These are phyloP conservation scores for Phytopythium ostracodes DNA, from an alignment of 352 stramenopile species.

Conservation along the genomic window DNA sequence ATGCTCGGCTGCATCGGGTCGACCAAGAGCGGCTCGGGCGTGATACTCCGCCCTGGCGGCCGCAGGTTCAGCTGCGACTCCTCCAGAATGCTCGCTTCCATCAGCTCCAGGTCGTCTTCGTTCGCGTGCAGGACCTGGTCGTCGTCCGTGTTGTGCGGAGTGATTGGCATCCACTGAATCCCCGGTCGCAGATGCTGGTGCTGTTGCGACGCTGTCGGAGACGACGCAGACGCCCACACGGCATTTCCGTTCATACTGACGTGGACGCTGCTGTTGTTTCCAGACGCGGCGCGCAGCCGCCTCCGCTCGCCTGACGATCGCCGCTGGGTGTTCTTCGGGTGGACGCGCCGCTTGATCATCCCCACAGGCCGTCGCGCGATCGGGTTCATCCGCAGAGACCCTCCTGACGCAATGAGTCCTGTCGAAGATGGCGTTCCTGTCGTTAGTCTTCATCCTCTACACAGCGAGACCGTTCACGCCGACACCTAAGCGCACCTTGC, in stretches of 20 bases:
- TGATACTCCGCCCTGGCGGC: constrained; percentile 52
- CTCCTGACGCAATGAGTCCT: constrained; percentile 51
- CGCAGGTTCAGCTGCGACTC: constrained; percentile 48
- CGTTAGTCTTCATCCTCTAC: not conserved
- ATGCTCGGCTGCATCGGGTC: constrained; percentile 12
- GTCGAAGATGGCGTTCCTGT: not conserved
- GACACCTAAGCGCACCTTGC: constrained; percentile 23
- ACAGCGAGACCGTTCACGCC: not conserved
- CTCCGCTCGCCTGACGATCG: constrained; percentile 34
- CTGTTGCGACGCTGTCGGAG: constrained; percentile 5
- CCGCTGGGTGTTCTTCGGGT: constrained; percentile 40
- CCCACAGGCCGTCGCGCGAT: constrained; percentile 32
- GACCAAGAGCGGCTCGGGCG: constrained; percentile 40
- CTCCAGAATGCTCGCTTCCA: constrained; percentile 43
- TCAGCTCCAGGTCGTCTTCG: constrained; percentile 38
- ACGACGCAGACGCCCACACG: not conserved
- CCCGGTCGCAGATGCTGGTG: constrained; percentile 11
- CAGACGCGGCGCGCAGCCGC: constrained; percentile 11
- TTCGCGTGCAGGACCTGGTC: constrained; percentile 11
- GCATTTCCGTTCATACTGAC: not conserved
- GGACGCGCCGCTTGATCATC: constrained; percentile 28
- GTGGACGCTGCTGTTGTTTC: not conserved
- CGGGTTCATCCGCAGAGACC: constrained; percentile 42
- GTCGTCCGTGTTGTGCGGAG: constrained; percentile 30
- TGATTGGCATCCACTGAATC: constrained; percentile 50